Percentiles rank a stretch among this genome's conserved stretches.
Conservation (phyloP, 352 stramenopile genomes). For the Pythium angustatum region DNA sequence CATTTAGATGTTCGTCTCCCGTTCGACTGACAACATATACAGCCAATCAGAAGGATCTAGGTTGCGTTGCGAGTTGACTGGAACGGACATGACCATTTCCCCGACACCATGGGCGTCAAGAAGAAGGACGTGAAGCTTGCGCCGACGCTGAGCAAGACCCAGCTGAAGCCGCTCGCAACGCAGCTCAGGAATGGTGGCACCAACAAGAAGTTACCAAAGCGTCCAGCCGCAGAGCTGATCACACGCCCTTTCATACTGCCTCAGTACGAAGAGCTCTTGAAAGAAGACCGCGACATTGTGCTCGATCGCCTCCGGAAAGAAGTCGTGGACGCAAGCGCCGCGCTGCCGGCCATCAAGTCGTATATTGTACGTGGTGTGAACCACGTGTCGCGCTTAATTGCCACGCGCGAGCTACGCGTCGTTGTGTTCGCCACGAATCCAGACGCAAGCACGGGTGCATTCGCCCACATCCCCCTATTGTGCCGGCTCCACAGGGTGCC, state of each 20-base stretch:
- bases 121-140: constrained; percentile 20
- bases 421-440: constrained; percentile 73
- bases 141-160: constrained; percentile 12
- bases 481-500: constrained; percentile 67
- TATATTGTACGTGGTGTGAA: constrained; percentile 57
- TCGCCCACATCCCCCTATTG: constrained; percentile 67
- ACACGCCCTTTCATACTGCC: constrained; percentile 43
- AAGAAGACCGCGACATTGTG: constrained; percentile 80
- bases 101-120: constrained; percentile 16
- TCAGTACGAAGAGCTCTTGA: constrained; percentile 63
- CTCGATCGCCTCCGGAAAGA: constrained; percentile 73
- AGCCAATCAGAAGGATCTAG: constrained; percentile 12
- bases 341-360: constrained; percentile 23
- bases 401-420: constrained; percentile 45
- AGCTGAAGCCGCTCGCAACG: constrained; percentile 20
- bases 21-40: constrained; percentile 18
- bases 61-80: background rate
- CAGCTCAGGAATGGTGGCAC: constrained; percentile 17
- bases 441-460: constrained; percentile 43
- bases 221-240: constrained; percentile 24
- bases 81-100: background rate
- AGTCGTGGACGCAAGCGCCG: constrained; percentile 31
- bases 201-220: constrained; percentile 16
- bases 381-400: constrained; percentile 49
- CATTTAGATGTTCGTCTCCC: constrained; percentile 13